These are phyloP conservation scores for Termitomyces sp. DNA, from an alignment of 768 basidiomycete species.

Conservation along the genomic window DNA sequence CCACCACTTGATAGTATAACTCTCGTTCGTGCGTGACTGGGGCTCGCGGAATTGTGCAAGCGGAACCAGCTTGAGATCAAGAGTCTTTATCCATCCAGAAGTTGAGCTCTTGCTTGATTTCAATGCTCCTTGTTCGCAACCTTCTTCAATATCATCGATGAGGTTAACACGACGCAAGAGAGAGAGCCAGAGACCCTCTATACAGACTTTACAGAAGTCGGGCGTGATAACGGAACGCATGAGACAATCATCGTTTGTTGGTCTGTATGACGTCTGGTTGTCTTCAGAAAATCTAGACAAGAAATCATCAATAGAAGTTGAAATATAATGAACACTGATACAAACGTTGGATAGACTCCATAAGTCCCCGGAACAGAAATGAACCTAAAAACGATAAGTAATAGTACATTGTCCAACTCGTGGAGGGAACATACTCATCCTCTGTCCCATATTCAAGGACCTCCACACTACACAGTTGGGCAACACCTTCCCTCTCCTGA, in stretches of 20 bases:
- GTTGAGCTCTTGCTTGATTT: neutral
- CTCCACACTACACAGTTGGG: conserved; percentile 77
- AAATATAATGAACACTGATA: conserved; percentile 3
- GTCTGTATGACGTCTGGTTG: conserved; percentile 70
- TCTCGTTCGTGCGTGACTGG: conserved; percentile 32
- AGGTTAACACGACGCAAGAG: conserved; percentile 57
- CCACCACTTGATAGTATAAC: conserved; percentile 55
- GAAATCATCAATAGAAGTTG: neutral
- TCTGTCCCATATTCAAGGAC: conserved; percentile 67
- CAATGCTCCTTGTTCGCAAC: conserved; percentile 25
- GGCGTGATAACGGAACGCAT: conserved; percentile 72
- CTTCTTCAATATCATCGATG: conserved; percentile 49
- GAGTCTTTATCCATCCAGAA: conserved; percentile 23
- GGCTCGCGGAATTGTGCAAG: conserved; percentile 53
- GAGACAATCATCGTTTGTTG: conserved; percentile 79
- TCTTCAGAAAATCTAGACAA: conserved; percentile 53
- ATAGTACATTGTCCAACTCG: neutral
- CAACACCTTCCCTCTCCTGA: conserved; percentile 41
- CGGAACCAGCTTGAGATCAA: conserved; percentile 53
- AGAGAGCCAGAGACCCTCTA: conserved; percentile 70
- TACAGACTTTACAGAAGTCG: conserved; percentile 71
- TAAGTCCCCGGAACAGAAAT: conserved; percentile 53
- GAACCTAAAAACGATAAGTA: conserved; percentile 42
- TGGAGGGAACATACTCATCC: conserved; percentile 28
- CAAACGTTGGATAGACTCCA: conserved; percentile 72